These are phyloP conservation scores for Geotrichum aggregatum DNA, from an alignment of 1,139 yeast genomes.

Conservation along the genomic window DNA sequence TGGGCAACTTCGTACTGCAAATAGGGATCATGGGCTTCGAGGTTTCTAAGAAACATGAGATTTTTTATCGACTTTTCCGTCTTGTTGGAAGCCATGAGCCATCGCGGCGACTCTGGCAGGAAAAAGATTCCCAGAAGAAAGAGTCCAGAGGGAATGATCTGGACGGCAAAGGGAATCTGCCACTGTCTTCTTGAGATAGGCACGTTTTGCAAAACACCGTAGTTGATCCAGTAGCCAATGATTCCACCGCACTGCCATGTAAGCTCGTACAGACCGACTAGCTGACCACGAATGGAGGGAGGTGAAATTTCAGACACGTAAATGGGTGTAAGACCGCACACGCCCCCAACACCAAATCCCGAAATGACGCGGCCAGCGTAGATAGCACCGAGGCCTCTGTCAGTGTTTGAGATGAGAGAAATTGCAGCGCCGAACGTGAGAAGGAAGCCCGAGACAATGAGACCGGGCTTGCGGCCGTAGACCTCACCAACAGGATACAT, in stretches of 20 bases:
- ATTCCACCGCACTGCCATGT: slow-evolving; percentile 57
- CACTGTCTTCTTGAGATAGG: slow-evolving; percentile 24
- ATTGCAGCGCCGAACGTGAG: slow-evolving; percentile 44
- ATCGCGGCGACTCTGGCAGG: slow-evolving; percentile 52
- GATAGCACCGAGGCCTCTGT: slow-evolving; percentile 24
- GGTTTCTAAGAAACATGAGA: slow-evolving; percentile 34
- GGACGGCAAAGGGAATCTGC: slow-evolving; percentile 37
- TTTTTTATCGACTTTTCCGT: slow-evolving; percentile 43
- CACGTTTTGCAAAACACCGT: slow-evolving; percentile 30
- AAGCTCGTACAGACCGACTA: slow-evolving; percentile 57
- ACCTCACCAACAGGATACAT: slow-evolving; percentile 44
- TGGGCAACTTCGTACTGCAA: slow-evolving; percentile 22
- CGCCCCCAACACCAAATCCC: slow-evolving; percentile 11
- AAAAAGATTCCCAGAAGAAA: slow-evolving; percentile 46
- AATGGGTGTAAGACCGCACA: slow-evolving; percentile 60
- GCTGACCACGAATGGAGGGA: slow-evolving; percentile 52
- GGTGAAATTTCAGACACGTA: slow-evolving; percentile 66
- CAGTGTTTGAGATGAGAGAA: slow-evolving; percentile 20
- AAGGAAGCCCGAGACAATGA: slow-evolving; percentile 42
- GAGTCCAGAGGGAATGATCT: slow-evolving; percentile 45
- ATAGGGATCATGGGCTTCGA: slow-evolving; percentile 20
- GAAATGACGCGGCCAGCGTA: slow-evolving; percentile 45
- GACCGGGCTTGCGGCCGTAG: slow-evolving; percentile 42
- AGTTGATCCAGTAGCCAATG: slow-evolving; percentile 32
- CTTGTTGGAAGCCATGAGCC: slow-evolving; percentile 44